Conservation (phyloP, 768 basidiomycete species). For the Agaricus sinodeliciosus region DNA sequence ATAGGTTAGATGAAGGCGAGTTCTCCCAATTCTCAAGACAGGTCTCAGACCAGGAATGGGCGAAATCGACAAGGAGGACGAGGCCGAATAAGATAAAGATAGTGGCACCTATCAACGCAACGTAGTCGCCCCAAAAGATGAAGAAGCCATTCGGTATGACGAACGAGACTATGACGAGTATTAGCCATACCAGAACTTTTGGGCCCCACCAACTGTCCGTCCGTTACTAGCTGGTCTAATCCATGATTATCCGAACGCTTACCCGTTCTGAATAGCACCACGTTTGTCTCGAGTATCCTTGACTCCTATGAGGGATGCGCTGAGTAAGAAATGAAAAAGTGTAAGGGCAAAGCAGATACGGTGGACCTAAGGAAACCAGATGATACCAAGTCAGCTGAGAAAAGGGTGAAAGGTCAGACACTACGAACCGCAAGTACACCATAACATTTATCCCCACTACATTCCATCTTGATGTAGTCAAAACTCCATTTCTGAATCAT, state of each 20-base stretch:
- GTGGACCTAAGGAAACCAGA: conserved; percentile 54
- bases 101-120: conserved; percentile 86
- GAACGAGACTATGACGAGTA: conserved; percentile 78
- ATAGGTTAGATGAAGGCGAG: conserved; percentile 65
- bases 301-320: conserved; percentile 76
- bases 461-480: conserved; percentile 98
- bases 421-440: conserved; percentile 84
- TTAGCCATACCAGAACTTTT: conserved; percentile 84
- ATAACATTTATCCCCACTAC: conserved; percentile 88
- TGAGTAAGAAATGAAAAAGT: conserved; percentile 81
- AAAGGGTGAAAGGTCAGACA: not conserved
- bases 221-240: conserved; percentile 2
- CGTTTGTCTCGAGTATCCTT: conserved; percentile 88
- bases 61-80: conserved; percentile 96
- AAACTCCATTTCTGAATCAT: conserved; percentile 90
- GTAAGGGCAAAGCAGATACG: conserved; percentile 94
- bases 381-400: not conserved
- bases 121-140: conserved; percentile 96
- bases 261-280: conserved; percentile 97
- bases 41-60: conserved; percentile 96
- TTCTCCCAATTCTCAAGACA: conserved; percentile 96
- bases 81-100: conserved; percentile 96
- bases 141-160: conserved; percentile 97
- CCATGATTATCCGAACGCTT: conserved; percentile 15
- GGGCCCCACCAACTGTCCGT: conserved; percentile 92